Base-by-base conservation (phyloP, 495 filamentous ascomycete species). In the Aspergillus heteromorphus region DNA sequence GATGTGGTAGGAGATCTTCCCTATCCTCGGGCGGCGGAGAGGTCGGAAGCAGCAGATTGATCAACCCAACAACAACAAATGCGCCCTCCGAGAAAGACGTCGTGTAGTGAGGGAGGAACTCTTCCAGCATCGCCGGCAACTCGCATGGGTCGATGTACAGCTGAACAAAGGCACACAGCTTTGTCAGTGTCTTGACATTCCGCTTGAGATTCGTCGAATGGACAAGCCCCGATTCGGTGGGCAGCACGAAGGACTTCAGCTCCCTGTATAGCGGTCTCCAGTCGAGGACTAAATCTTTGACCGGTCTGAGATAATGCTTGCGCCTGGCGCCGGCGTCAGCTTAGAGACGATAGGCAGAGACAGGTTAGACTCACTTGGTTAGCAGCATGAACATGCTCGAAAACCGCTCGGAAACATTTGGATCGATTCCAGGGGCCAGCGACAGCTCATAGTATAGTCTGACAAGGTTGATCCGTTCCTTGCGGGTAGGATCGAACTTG, bases 321-420 rank as follows among this genome's bases (percentile, higher is more conserved):
- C 90, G 90, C 75, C 91, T 95, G 63, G 27, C 53, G 58, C n/a
- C 10, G n/a, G 38, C n/a, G 47, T 76, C 54, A 76, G 66, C 53
- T 57, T 60, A 30, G 4, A 54, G 51, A 13, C 45, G 31, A 16
- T 36, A 19, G 5, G 30, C 41, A 10, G 43, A 21, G 25, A 48
- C 18, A 23, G 25, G 8, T 9, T 34, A 11, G 57, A 58, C 85
- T 76, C 72, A 92, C 92, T 93, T 93, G 40, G 89, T 92, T 58
- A 99, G 73, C 14, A 87, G 82, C 71, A 96, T 91, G 60, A 97
- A 93, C 91, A 96, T 97, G 80, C 87, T 93, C 10, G 91, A 81
- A 67, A 99, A 99, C 52, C 93, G 79, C 72, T 99, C 95, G 13
- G 91, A 78, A 19, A 90, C 86, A 57, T 74, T 75, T 43, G 78